Evolutionary conservation across 495 filamentous ascomycete species (phyloP).

Genomic region (Neurospora sp.): DNA sequence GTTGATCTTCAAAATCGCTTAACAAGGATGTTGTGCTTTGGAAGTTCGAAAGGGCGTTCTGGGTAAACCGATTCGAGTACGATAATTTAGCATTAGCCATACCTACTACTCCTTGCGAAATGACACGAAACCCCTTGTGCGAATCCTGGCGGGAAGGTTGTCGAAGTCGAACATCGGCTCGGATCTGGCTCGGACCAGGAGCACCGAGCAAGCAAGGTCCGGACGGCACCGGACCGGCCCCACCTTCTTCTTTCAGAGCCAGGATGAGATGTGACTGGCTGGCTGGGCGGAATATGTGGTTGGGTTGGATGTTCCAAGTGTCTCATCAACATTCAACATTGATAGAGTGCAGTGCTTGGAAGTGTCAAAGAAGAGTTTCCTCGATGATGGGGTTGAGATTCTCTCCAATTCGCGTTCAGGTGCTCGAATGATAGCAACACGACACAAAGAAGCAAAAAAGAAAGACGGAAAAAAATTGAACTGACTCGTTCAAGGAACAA

Average conservation of each 20-base stretch:
- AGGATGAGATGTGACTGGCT: not conserved
- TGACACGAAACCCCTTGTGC: not conserved
- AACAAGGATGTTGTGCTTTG: not conserved
- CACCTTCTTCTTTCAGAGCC: not conserved
- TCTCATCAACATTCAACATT: not conserved
- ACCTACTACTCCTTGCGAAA: not conserved
- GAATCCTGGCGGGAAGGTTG: not conserved
- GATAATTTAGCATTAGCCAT: not conserved
- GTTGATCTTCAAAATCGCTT: not conserved
- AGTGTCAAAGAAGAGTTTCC: not conserved
- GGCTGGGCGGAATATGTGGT: not conserved
- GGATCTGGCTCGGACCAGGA: not conserved
- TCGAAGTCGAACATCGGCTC: not conserved
- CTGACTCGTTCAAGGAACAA: not conserved
- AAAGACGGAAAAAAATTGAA: not conserved
- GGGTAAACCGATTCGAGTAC: not conserved
- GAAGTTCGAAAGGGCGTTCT: not conserved
- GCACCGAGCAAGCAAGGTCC: not conserved
- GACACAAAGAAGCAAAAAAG: not conserved
- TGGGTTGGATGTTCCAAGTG: not conserved
- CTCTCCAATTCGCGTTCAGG: not conserved
- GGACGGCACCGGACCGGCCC: not conserved
- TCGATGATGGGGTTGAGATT: not conserved
- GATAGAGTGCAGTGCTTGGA: not conserved
- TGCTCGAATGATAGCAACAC: not conserved